A percentile compares a stretch with the other conserved stretches of the same genome.
phyloP scores from a whole-genome alignment of 2,329 filamentous ascomycete species.

The Hymenoscyphus salicellus region DNA sequence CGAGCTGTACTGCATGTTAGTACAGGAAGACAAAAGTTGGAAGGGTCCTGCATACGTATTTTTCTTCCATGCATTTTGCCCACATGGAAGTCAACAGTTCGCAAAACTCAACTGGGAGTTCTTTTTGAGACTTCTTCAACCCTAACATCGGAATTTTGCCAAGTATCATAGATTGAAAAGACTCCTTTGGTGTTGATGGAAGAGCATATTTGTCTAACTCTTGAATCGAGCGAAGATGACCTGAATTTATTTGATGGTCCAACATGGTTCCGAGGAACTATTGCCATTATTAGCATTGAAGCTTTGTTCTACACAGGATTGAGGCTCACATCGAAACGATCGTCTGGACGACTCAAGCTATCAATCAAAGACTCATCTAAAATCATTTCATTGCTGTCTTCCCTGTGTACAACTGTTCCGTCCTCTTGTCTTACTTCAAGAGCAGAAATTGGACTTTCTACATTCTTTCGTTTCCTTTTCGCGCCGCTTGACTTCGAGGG shows the following conservation, averaged over 20 bases:
- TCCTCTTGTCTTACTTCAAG: slow-evolving; percentile 39
- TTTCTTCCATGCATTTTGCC: slow-evolving; percentile 63
- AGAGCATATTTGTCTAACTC: slow-evolving; percentile 62
- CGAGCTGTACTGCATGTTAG: slow-evolving; percentile 44
- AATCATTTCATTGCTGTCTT: slow-evolving; percentile 21
- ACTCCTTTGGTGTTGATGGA: slow-evolving; percentile 59
- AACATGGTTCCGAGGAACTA: slow-evolving; percentile 37
- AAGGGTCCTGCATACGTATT: slow-evolving; percentile 35
- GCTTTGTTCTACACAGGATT: background rate
- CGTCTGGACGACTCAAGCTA: slow-evolving; percentile 41
- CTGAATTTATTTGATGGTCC: slow-evolving; percentile 39
- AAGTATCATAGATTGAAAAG: slow-evolving; percentile 65
- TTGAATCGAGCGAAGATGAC: slow-evolving; percentile 64
- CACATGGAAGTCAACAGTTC: slow-evolving; percentile 64
- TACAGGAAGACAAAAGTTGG: background rate
- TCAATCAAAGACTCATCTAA: slow-evolving; percentile 38
- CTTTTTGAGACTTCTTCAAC: slow-evolving; percentile 47
- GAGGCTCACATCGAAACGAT: slow-evolving; percentile 39
- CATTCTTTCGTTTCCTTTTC: slow-evolving; percentile 65
- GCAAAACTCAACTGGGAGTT: slow-evolving; percentile 60
- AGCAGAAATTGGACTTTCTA: slow-evolving; percentile 65
- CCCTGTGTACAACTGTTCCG: slow-evolving; percentile 17
- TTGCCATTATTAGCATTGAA: background rate
- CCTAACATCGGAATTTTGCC: slow-evolving; percentile 62
- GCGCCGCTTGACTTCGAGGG: slow-evolving; percentile 54